Conservation (phyloP, 345 rosid genomes). For the Euclidium syriacum region DNA sequence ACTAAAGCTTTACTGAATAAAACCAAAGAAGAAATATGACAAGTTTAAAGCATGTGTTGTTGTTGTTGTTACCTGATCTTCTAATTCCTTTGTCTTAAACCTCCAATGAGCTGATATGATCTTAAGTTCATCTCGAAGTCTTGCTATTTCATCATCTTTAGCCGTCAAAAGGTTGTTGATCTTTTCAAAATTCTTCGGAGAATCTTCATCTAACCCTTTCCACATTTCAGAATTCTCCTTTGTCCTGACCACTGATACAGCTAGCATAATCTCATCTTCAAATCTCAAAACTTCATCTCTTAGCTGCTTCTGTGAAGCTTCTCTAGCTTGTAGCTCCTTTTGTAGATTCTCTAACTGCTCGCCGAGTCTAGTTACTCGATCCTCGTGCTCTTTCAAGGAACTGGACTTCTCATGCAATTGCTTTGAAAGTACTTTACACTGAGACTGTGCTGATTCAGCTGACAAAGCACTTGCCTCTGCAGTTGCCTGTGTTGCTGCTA, state of each 20-base stretch:
- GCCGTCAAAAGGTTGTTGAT: conserved; percentile 47
- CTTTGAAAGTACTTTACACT: conserved; percentile 47
- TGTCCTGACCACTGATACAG: conserved; percentile 45
- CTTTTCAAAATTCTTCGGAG: conserved; percentile 63
- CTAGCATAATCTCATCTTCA: conserved; percentile 63
- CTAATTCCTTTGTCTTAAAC: conserved; percentile 70
- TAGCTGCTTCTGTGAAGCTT: conserved; percentile 66
- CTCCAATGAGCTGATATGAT: conserved; percentile 85
- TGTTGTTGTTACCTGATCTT: conserved; percentile 69
- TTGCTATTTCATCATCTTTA: conserved; percentile 72
- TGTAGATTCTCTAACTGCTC: conserved; percentile 54
- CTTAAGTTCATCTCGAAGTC: conserved; percentile 67
- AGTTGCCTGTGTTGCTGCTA: conserved; percentile 57
- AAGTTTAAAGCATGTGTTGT: conserved; percentile 8
- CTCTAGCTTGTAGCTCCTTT: conserved; percentile 72
- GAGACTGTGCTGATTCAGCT: conserved; percentile 74
- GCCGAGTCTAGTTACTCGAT: conserved; percentile 55
- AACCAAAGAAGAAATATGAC: not conserved
- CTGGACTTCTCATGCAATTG: conserved; percentile 58
- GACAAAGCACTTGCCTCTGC: conserved; percentile 77
- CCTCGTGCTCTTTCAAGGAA: conserved; percentile 65
- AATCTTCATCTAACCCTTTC: conserved; percentile 53
- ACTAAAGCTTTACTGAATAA: not conserved
- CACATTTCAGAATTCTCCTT: conserved; percentile 51
- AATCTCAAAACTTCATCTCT: conserved; percentile 71